Evolutionary conservation across 148 eudicot genomes (phyloP).

Genomic region (Cornus florida): DNA sequence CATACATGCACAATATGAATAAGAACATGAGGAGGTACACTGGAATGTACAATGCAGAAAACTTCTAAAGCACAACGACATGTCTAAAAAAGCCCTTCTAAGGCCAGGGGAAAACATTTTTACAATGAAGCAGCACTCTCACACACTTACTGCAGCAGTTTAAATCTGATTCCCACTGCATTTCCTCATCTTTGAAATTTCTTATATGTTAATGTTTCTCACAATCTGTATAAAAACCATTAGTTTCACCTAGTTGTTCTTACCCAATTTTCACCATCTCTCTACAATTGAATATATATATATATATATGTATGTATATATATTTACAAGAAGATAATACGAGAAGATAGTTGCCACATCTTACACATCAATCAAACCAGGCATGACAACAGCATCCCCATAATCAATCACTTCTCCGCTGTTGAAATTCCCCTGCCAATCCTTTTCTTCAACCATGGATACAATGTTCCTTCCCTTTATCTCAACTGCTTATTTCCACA

Average conservation of each 20-base stretch:
- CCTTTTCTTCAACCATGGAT: slow-evolving; percentile 60
- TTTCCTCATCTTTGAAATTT: not conserved
- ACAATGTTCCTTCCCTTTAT: slow-evolving; percentile 73
- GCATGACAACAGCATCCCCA: slow-evolving; percentile 97
- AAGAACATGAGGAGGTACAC: too few relatives aligned
- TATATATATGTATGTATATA: too few relatives aligned
- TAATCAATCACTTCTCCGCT: slow-evolving; percentile 57
- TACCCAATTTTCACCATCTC: not conserved
- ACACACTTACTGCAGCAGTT: not conserved
- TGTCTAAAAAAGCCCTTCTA: too few relatives aligned
- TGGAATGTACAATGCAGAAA: too few relatives aligned
- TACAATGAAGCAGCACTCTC: not conserved
- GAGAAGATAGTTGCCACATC: slow-evolving; percentile 23
- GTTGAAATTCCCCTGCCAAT: slow-evolving; percentile 52
- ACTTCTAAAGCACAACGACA: too few relatives aligned
- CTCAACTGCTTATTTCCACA: slow-evolving; percentile 68
- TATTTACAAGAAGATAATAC: not conserved
- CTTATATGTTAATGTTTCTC: too few relatives aligned
- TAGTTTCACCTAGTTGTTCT: not conserved
- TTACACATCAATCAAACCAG: slow-evolving; percentile 96
- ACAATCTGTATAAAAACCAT: not conserved
- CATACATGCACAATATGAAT: too few relatives aligned
- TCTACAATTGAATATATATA: not conserved
- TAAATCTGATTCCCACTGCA: not conserved
- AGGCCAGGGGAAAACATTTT: not conserved